Base-by-base conservation (phyloP, 1,284 basidiomycete species). In the Tilletiopsis washingtonensis region DNA sequence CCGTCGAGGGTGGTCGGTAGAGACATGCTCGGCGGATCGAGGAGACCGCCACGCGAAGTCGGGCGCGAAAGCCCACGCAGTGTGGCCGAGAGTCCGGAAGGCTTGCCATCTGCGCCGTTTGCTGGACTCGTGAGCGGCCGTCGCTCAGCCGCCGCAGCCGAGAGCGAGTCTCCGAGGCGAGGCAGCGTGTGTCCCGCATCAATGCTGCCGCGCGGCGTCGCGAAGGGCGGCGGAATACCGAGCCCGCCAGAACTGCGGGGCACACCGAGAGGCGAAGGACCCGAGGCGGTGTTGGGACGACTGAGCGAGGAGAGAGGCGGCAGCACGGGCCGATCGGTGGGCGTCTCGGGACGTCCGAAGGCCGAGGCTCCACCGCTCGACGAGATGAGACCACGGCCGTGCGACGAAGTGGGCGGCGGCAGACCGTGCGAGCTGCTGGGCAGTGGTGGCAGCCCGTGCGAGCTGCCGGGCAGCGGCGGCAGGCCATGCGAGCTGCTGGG, bases 261-360 rank as follows among this genome's bases (percentile, higher is more conserved):
- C 17, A 29, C 19, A 32, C 24, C 17, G 14, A 24, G 15, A 19
- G 19, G n/a, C 2, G 21, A 20, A 4, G 15, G 12, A 17, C 48
- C 40, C 19, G 36, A 24, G 21, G 49, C 53, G 12, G 62, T 67
- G 32, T 60, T 62, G 2, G 64, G 62, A 21, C 62, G 54, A 41
- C 62, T 64, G 45, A 61, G 53, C 23, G 57, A 52, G 14, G 62
- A 53, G 24, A 67, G 42, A 4, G 64, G 64, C n/a, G 64, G 64
- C 42, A 67, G 32, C 9, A 64, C 46, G 15, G 64, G 64, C 3
- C 63, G 59, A 29, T 62, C 63, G 43, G 55, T 53, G 37, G 57
- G 51, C 15, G 53, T 59, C 17, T 51, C 49, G 3, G 60, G 57
- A 6, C 27, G 14, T 17, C 5, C n/a, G n/a, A n/a, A n/a, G n/a